Percentiles rank a stretch among this genome's conserved stretches.
Conservation (phyloP, 2,329 filamentous ascomycete genomes). For the Alternaria conjuncta region DNA sequence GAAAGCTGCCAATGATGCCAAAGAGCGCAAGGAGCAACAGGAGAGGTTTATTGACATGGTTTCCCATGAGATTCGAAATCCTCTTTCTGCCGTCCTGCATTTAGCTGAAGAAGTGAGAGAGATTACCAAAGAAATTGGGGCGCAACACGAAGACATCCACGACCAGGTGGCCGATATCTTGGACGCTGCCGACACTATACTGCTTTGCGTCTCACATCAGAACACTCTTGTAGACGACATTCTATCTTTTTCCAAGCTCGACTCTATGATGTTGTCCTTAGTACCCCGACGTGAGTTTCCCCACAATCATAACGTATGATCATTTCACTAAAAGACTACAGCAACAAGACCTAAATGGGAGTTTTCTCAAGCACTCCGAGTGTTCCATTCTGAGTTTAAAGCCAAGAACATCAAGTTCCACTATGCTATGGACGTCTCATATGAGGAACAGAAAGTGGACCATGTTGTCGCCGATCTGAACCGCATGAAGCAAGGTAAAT, state of each 20-base stretch:
- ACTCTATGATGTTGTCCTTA: slow-evolving; percentile 54
- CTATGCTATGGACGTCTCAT: slow-evolving; percentile 52
- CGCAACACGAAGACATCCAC: slow-evolving; percentile 19
- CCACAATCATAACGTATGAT: not conserved
- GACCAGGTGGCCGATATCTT: slow-evolving; percentile 38
- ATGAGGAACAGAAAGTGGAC: slow-evolving; percentile 46
- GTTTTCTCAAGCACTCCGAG: slow-evolving; percentile 48
- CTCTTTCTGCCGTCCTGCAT: slow-evolving; percentile 50
- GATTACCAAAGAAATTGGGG: slow-evolving; percentile 33
- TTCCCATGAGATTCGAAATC: slow-evolving; percentile 50
- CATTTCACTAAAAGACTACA: slow-evolving; percentile 10
- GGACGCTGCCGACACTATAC: slow-evolving; percentile 49
- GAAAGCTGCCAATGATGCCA: slow-evolving; percentile 51
- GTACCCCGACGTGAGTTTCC: slow-evolving; percentile 35
- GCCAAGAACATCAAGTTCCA: slow-evolving; percentile 47
- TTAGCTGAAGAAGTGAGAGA: slow-evolving; percentile 53
- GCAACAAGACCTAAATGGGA: slow-evolving; percentile 46
- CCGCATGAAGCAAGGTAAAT: slow-evolving; percentile 46
- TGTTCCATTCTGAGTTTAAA: slow-evolving; percentile 50
- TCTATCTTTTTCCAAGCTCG: slow-evolving; percentile 55
- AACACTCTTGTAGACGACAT: slow-evolving; percentile 57
- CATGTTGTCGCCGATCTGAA: slow-evolving; percentile 48
- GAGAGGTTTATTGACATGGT: slow-evolving; percentile 57
- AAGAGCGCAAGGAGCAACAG: slow-evolving; percentile 54
- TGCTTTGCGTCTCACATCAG: slow-evolving; percentile 54